Evolutionary conservation across 306 rosid genomes (phyloP).

Genomic region (Erythrophleum fordii): DNA sequence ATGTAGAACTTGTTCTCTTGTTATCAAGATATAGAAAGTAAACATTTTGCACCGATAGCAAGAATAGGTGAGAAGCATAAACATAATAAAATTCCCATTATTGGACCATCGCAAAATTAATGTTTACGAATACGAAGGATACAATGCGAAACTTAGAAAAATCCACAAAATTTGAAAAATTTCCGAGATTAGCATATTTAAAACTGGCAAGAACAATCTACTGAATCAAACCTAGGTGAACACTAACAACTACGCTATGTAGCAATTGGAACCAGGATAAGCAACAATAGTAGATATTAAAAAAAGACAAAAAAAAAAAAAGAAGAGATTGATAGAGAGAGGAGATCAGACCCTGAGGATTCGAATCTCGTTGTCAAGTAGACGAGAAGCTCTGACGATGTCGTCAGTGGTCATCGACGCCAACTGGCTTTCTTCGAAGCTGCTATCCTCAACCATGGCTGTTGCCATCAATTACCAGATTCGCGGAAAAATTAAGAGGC

Average conservation of each 20-base stretch:
- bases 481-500: neutral
- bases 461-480: constrained; percentile 62
- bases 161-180: neutral
- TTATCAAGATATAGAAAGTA: neutral
- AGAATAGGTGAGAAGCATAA: neutral
- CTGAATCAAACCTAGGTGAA: constrained; percentile 4
- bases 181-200: neutral
- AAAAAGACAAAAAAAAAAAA: no score
- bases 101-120: neutral
- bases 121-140: neutral
- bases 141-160: neutral
- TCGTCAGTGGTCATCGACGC: constrained; percentile 78
- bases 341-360: constrained; percentile 66
- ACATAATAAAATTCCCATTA: neutral
- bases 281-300: neutral
- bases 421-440: constrained; percentile 82
- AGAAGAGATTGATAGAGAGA: neutral
- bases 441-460: constrained; percentile 76
- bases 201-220: neutral
- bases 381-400: constrained; percentile 81
- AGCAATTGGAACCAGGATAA: neutral
- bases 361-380: constrained; percentile 91
- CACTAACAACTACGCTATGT: constrained; percentile 8
- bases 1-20: neutral
- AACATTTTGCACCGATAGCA: neutral